Evolutionary conservation across 805 yeast species (phyloP).

Genomic region (Kluyveromyces wickerhamii): DNA sequence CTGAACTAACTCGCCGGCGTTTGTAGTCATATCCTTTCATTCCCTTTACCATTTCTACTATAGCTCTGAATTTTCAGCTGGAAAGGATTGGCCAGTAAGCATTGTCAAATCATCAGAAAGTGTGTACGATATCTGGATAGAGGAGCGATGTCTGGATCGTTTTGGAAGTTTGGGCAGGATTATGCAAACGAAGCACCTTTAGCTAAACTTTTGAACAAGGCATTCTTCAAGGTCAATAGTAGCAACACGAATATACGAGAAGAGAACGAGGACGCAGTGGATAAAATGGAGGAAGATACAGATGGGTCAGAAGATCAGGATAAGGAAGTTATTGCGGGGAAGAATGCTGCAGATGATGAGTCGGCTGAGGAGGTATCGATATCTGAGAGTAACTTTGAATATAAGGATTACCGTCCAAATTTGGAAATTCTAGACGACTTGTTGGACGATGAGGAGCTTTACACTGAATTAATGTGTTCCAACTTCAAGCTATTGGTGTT

Average conservation of each 20-base stretch:
- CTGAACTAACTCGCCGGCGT: neutral
- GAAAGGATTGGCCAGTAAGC: no score
- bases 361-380: constrained; percentile 17
- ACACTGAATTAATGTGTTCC: constrained; percentile 65
- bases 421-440: constrained; percentile 44
- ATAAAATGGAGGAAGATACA: constrained; percentile 7
- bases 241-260: constrained; percentile 10
- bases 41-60: neutral
- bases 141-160: constrained; percentile 41
- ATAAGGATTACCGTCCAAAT: constrained; percentile 34
- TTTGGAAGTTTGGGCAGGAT: constrained; percentile 56
- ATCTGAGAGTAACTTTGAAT: constrained; percentile 29
- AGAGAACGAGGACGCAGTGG: constrained; percentile 10
- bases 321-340: constrained; percentile 7
- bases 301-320: constrained; percentile 3
- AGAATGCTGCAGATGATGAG: constrained; percentile 21
- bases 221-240: constrained; percentile 24
- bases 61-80: no score
- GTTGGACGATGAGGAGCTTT: constrained; percentile 65
- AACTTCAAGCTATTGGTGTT: constrained; percentile 71
- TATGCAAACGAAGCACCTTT: constrained; percentile 48
- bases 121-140: no score
- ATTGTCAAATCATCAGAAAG: no score
- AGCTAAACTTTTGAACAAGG: constrained; percentile 40
- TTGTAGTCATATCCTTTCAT: neutral